Percentiles rank a stretch among this genome's conserved stretches.
phyloP scores from a whole-genome alignment of 129 eudicot species.

The Mikania micrantha region DNA sequence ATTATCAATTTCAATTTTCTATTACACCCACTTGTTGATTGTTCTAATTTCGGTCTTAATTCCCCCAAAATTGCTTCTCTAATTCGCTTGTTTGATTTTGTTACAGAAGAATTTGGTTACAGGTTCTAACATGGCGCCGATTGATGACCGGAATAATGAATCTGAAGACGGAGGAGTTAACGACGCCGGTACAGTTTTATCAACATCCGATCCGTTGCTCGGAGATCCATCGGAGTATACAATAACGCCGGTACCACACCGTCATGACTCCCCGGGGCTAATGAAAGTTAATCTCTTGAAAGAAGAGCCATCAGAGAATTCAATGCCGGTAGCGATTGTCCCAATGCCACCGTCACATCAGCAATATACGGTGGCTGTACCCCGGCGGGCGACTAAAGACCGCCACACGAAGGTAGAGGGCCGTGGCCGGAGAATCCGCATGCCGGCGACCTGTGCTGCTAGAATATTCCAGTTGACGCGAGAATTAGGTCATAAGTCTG shows the following conservation, averaged over 20 bases:
- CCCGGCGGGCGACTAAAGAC: slow-evolving; percentile 58
- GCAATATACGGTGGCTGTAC: slow-evolving; percentile 23
- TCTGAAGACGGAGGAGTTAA: slow-evolving; percentile 11
- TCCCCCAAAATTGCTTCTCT: background rate
- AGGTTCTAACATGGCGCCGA: slow-evolving; percentile 10
- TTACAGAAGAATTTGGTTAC: too few relatives aligned
- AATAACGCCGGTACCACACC: slow-evolving; percentile 20
- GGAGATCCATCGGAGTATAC: slow-evolving; percentile 36
- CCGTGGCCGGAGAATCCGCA: slow-evolving; percentile 81
- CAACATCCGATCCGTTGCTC: slow-evolving; percentile 37
- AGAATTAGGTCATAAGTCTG: slow-evolving; percentile 74
- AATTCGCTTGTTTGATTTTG: too few relatives aligned
- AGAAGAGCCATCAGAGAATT: slow-evolving; percentile 43
- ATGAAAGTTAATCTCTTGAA: slow-evolving; percentile 14
- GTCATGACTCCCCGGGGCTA: background rate
- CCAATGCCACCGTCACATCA: slow-evolving; percentile 10
- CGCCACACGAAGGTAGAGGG: slow-evolving; percentile 93
- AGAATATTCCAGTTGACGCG: slow-evolving; percentile 78
- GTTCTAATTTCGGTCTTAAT: too few relatives aligned
- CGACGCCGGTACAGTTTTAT: background rate
- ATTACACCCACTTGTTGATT: too few relatives aligned
- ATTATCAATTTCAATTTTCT: too few relatives aligned
- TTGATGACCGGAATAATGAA: slow-evolving; percentile 5
- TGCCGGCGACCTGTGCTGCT: slow-evolving; percentile 92
- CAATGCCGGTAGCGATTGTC: slow-evolving; percentile 18